Conservation (phyloP, 2,329 filamentous ascomycete species). For the Cercospora canescens region DNA sequence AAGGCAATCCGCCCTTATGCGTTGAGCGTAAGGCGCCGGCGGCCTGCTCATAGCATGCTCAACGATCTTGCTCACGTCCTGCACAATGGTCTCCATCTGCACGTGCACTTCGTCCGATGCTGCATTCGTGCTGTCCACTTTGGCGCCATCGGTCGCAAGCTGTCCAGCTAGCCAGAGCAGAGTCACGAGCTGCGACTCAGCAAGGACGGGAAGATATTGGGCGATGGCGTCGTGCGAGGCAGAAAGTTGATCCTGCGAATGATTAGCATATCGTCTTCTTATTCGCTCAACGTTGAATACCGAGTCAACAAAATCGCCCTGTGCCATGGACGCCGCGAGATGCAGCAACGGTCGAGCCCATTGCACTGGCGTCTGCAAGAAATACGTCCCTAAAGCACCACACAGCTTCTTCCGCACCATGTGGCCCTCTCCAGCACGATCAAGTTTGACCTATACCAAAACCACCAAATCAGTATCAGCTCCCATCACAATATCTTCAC, state of each 20-base stretch:
- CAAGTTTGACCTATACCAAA: slow-evolving; percentile 37
- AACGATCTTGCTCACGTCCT: slow-evolving; percentile 53
- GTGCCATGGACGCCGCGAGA: slow-evolving; percentile 30
- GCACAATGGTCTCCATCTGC: slow-evolving; percentile 53
- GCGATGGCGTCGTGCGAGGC: slow-evolving; percentile 46
- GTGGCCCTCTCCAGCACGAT: slow-evolving; percentile 54
- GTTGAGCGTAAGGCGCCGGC: slow-evolving; percentile 1
- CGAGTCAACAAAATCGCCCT: slow-evolving; percentile 14
- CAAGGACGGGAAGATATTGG: slow-evolving; percentile 49
- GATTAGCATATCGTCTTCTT: background rate
- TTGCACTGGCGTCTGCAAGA: slow-evolving; percentile 66
- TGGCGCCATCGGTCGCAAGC: slow-evolving; percentile 67
- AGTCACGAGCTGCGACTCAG: slow-evolving; percentile 54
- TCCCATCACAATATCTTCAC: background rate
- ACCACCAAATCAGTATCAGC: background rate
- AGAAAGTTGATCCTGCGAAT: slow-evolving; percentile 34
- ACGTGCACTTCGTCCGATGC: slow-evolving; percentile 31
- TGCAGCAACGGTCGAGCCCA: slow-evolving; percentile 64
- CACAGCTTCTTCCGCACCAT: slow-evolving; percentile 74
- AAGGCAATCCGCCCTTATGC: slow-evolving; percentile 31
- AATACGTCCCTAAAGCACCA: slow-evolving; percentile 74
- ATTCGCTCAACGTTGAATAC: background rate
- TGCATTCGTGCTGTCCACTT: slow-evolving; percentile 53
- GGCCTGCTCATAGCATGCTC: slow-evolving; percentile 17
- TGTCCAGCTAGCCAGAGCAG: slow-evolving; percentile 65